Base-by-base conservation (phyloP, 2,329 filamentous ascomycete genomes). In the Orbilia brochopaga region DNA sequence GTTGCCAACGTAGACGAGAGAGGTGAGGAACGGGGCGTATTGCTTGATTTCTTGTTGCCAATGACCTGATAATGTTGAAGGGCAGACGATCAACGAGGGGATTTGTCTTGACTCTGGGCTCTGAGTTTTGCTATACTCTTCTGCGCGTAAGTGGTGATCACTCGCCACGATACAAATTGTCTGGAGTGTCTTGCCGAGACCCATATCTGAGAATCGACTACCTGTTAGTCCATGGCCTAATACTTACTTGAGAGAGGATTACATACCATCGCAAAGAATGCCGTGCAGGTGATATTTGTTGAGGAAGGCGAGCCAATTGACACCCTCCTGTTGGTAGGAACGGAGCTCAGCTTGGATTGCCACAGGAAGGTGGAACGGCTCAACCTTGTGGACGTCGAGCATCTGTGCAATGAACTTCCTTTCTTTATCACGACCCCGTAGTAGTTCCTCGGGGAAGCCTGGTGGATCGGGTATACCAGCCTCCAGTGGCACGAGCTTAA, bases 11-110 rank as follows among this genome's bases (percentile, higher is more conserved):
- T 97, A 99, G 1, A 93, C 90, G 3, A 92, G 88, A 40, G 92
- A 91, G 30, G 85, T 89, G 48, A 99, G 84, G 85, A 99, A 99
- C 0, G 94, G 94, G 1, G 95, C 93, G 77, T 97, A 99, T 54
- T 92, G 89, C 78, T 90, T 91, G 76, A 99, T 92, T 79, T 99
- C 94, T 78, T 99, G 94, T 79, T 97, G 92, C 94, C 94, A 99
- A 80, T 99, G 94, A 7, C 95, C 94, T 17, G 94, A 97, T 23
- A 99, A 84, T 0, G 94, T 97, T 0, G 94, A 94, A 4, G 94
- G 95, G 77, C 94, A 99, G 54, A 99, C 90, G 73, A 99, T 97
- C 61, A 99, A 84, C 11, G 93, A 96, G 1, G 94, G 92, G 44
- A 99, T 82, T 63, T 86, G 88, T 67, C 91, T 86, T 58, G 87